These are phyloP conservation scores for Ramaria sp. DNA, from an alignment of 768 basidiomycete species.

Conservation along the genomic window DNA sequence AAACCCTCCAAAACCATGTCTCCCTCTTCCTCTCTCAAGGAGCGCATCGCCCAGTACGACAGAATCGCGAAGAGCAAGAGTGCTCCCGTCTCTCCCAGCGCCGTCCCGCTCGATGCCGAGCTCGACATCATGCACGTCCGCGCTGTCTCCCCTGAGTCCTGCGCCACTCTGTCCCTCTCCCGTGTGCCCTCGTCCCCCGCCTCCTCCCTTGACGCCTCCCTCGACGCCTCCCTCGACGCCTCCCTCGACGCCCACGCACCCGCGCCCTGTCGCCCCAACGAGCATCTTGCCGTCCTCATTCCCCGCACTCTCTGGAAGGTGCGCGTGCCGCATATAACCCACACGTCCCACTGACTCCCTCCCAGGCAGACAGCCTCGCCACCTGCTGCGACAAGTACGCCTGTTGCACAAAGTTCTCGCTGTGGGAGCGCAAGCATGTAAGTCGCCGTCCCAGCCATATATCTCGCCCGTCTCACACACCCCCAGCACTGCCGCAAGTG, in stretches of 20 bases:
- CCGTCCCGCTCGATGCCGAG: not conserved
- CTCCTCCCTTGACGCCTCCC: not conserved
- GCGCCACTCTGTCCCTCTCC: not conserved
- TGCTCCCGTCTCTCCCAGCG: not conserved
- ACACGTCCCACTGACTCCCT: not conserved
- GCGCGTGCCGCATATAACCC: slow-evolving; percentile 7
- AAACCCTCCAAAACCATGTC: too few relatives aligned
- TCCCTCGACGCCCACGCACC: too few relatives aligned
- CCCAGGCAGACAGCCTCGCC: slow-evolving; percentile 24
- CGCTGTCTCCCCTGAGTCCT: not conserved
- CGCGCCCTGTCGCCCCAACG: slow-evolving; percentile 32
- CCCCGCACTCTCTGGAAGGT: slow-evolving; percentile 68
- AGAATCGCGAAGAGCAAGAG: too few relatives aligned
- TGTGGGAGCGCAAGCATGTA: slow-evolving; percentile 70
- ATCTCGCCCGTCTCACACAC: slow-evolving; percentile 1
- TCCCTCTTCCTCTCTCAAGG: too few relatives aligned
- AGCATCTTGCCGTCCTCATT: slow-evolving; percentile 71
- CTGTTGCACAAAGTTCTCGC: slow-evolving; percentile 52
- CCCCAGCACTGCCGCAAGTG: slow-evolving; percentile 74
- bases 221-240: too few relatives aligned
- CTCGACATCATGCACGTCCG: not conserved
- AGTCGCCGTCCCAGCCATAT: slow-evolving; percentile 19
- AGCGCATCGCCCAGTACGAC: too few relatives aligned
- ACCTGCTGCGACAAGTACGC: slow-evolving; percentile 62
- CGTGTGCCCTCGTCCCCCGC: not conserved